Percentiles rank a stretch among this genome's conserved stretches.
phyloP scores from a whole-genome alignment of 805 yeast species.

The Candida boidinii region DNA sequence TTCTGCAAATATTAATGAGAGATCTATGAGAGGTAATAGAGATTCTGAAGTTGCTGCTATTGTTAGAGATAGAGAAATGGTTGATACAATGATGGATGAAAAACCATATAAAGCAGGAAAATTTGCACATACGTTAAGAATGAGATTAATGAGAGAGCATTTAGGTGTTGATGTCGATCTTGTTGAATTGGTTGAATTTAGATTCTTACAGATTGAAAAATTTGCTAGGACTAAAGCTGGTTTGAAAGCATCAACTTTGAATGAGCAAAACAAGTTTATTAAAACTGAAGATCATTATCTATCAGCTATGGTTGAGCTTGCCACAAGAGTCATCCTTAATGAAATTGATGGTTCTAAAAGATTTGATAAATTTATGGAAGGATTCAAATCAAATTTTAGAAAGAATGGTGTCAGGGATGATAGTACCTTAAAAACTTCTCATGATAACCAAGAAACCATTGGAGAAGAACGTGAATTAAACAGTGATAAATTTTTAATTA shows the following conservation, averaged over 20 bases:
- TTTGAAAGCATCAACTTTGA: slow-evolving; percentile 32
- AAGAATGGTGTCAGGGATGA: slow-evolving; percentile 2
- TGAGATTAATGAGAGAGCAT: slow-evolving; percentile 94
- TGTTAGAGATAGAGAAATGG: slow-evolving; percentile 72
- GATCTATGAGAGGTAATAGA: slow-evolving; percentile 90
- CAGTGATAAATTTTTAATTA: slow-evolving; percentile 15
- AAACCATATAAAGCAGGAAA: slow-evolving; percentile 71
- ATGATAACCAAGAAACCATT: slow-evolving; percentile 13
- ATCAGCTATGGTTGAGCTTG: slow-evolving; percentile 71
- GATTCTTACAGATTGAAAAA: slow-evolving; percentile 42
- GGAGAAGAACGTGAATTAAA: too few species aligned
- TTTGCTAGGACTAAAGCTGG: slow-evolving; percentile 36
- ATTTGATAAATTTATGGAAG: slow-evolving; percentile 13
- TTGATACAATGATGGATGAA: slow-evolving; percentile 72
- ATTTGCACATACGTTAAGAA: slow-evolving; percentile 82
- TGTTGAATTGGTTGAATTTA: slow-evolving; percentile 71
- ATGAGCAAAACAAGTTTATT: slow-evolving; percentile 2
- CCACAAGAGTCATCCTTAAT: slow-evolving; percentile 57
- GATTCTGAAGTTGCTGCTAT: slow-evolving; percentile 93
- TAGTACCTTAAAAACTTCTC: slow-evolving; percentile 8
- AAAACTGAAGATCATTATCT: slow-evolving; percentile 23
- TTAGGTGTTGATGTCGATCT: slow-evolving; percentile 88
- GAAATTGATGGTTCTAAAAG: slow-evolving; percentile 13
- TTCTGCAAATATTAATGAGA: slow-evolving; percentile 93
- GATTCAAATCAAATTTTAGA: slow-evolving; percentile 10